Evolutionary conservation across 495 filamentous ascomycete genomes (phyloP).

Genomic region (Aspergillus ellipticus): DNA sequence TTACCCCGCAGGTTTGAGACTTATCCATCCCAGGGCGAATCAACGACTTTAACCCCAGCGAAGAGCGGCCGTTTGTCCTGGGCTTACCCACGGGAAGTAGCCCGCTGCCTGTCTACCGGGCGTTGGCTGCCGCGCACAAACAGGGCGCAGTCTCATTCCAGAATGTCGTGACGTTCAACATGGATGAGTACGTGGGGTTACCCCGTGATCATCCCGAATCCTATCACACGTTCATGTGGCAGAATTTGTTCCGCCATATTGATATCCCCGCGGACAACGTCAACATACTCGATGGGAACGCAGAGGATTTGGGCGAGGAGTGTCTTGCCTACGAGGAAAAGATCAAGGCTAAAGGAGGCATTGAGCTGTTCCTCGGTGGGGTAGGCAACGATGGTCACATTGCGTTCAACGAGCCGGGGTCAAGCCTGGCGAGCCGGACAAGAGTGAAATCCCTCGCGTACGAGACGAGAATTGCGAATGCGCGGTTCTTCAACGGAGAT

Average conservation of each 20-base stretch:
- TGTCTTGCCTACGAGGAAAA: background rate
- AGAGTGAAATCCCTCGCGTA: background rate
- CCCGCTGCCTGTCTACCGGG: background rate
- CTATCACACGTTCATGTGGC: background rate
- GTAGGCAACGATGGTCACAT: constrained; percentile 3
- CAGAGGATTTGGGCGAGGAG: background rate
- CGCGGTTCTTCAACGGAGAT: background rate
- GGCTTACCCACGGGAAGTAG: background rate
- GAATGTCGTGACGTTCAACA: constrained; percentile 4
- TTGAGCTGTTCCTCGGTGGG: constrained; percentile 1
- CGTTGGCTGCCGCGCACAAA: background rate
- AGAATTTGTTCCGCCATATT: background rate
- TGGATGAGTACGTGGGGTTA: constrained; percentile 1
- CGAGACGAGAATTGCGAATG: background rate
- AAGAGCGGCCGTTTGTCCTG: background rate
- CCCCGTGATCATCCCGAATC: background rate
- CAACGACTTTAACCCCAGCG: background rate
- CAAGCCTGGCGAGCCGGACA: constrained; percentile 1
- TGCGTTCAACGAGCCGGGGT: constrained; percentile 3
- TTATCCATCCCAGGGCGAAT: background rate
- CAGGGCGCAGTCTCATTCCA: background rate
- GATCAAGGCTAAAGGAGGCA: background rate
- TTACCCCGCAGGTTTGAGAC: no score
- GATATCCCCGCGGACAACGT: background rate
- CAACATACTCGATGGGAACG: constrained; percentile 1